Conservation (phyloP, 768 basidiomycete species). For the Trametes elegans region DNA sequence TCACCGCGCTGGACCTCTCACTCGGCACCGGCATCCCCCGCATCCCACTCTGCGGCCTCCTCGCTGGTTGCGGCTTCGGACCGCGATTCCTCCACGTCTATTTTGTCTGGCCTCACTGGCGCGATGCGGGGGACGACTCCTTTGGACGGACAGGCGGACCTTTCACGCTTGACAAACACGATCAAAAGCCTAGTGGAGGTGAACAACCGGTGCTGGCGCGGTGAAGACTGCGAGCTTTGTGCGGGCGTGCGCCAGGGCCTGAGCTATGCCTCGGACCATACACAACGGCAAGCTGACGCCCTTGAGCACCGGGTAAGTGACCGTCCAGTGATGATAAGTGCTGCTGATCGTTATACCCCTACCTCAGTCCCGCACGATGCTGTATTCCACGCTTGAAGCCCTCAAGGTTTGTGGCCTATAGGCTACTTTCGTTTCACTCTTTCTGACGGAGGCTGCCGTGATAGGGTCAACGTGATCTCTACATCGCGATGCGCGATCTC, state of each 20-base stretch:
- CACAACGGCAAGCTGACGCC: conserved; percentile 69
- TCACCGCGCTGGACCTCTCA: not conserved
- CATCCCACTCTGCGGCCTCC: conserved; percentile 28
- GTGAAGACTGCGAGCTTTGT: conserved; percentile 78
- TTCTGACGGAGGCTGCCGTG: not conserved
- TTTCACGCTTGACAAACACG: conserved; percentile 80
- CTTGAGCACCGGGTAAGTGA: conserved; percentile 67
- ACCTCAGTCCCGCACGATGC: conserved; percentile 54
- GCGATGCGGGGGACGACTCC: conserved; percentile 7
- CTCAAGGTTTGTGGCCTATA: conserved; percentile 54
- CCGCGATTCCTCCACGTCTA: conserved; percentile 27
- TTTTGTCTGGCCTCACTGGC: conserved; percentile 23
- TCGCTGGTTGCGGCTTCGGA: conserved; percentile 29
- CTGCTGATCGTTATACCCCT: too few species aligned
- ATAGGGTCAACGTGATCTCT: conserved; percentile 80
- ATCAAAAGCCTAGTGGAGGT: conserved; percentile 75
- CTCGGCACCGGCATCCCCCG: conserved; percentile 32
- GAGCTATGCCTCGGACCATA: conserved; percentile 60
- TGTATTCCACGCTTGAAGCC: conserved; percentile 71
- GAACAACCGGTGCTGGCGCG: conserved; percentile 80
- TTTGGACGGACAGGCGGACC: conserved; percentile 61
- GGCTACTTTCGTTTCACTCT: too few species aligned
- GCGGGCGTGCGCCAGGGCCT: conserved; percentile 76
- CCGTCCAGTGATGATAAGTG: too few species aligned
- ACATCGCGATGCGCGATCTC: conserved; percentile 82